These are phyloP conservation scores for Colletotrichum sp. DNA, from an alignment of 2,329 filamentous ascomycete species.

Conservation along the genomic window DNA sequence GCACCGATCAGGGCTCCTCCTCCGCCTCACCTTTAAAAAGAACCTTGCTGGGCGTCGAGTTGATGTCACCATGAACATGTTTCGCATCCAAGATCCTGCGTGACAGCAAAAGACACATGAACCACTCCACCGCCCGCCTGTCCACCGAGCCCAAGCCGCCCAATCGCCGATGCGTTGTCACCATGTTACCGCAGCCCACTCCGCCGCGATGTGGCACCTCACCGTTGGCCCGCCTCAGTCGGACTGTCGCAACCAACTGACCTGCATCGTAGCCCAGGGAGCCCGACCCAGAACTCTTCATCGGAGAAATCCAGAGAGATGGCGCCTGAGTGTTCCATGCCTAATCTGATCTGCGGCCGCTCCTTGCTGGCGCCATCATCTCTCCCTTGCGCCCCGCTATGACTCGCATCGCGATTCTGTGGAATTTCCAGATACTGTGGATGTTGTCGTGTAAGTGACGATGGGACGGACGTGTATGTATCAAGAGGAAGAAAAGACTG, in stretches of 20 bases:
- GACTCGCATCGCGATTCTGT: background rate
- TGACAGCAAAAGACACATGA: background rate
- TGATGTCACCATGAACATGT: background rate
- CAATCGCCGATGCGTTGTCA: slow-evolving; percentile 7
- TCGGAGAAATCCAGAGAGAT: background rate
- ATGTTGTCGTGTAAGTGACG: background rate
- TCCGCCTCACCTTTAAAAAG: background rate
- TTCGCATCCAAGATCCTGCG: background rate
- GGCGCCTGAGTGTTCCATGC: background rate
- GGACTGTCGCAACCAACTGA: background rate
- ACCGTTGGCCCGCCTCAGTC: background rate
- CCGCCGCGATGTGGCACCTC: slow-evolving; percentile 12
- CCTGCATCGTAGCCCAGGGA: background rate
- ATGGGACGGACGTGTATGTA: background rate
- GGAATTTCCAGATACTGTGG: background rate
- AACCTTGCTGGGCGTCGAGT: background rate
- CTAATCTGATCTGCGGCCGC: background rate
- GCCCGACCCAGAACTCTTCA: background rate
- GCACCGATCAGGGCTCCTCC: background rate
- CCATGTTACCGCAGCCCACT: slow-evolving; percentile 1
- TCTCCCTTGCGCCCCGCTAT: background rate
- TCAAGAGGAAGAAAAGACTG: background rate
- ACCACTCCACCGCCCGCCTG: background rate
- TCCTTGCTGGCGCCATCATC: background rate
- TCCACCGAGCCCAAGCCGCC: background rate